Evolutionary conservation across 495 filamentous ascomycete species (phyloP).

Genomic region (Aspergillus asperescens): DNA sequence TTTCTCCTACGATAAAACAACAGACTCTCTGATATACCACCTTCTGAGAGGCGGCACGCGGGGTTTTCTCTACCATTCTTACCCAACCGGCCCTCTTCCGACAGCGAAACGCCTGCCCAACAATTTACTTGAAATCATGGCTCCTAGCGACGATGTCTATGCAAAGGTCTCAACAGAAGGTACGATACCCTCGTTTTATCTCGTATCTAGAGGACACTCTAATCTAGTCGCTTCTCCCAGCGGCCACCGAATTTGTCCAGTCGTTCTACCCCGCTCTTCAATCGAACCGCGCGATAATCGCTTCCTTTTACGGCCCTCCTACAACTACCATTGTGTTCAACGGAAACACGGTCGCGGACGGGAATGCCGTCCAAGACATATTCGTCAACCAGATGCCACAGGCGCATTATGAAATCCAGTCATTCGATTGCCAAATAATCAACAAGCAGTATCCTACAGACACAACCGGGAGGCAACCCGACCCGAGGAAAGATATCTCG

Average conservation of each 20-base stretch:
- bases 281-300: slow-evolving; percentile 46
- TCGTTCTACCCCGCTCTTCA: slow-evolving; percentile 52
- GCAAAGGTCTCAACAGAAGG: slow-evolving; percentile 49
- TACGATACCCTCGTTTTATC: slow-evolving; percentile 15
- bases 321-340: slow-evolving; percentile 59
- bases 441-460: slow-evolving; percentile 55
- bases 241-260: slow-evolving; percentile 48
- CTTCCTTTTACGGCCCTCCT: slow-evolving; percentile 52
- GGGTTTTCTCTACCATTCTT: neutral
- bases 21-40: too few relatives aligned
- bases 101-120: neutral
- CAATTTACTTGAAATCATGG: slow-evolving; percentile 22
- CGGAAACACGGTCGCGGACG: slow-evolving; percentile 54
- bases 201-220: slow-evolving; percentile 2
- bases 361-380: slow-evolving; percentile 52
- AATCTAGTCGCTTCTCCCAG: slow-evolving; percentile 25
- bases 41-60: too few relatives aligned
- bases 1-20: too few relatives aligned
- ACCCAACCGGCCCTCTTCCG: neutral
- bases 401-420: slow-evolving; percentile 58
- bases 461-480: slow-evolving; percentile 33
- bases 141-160: slow-evolving; percentile 37
- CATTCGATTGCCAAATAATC: slow-evolving; percentile 67
- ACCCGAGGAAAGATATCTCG: slow-evolving; percentile 55
- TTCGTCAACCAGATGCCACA: slow-evolving; percentile 59